A percentile compares a stretch with the other conserved stretches of the same genome.
phyloP scores from a whole-genome alignment of 352 stramenopile species.

The Thraustochytrium striatum region DNA sequence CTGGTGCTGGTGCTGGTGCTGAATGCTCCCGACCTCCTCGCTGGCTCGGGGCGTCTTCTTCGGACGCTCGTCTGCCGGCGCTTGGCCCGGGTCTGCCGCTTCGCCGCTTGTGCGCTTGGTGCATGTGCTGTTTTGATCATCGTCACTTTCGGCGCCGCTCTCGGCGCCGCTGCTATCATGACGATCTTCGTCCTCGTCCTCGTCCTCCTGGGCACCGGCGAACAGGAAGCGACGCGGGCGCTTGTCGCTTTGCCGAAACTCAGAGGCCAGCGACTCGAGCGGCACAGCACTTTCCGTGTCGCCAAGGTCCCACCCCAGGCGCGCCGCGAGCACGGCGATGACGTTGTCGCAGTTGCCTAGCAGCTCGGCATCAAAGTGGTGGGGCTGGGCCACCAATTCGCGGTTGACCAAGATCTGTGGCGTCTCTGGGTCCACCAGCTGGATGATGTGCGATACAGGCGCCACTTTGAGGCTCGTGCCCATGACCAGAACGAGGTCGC shows the following conservation, averaged over 20 bases:
- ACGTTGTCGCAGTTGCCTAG: slow-evolving; percentile 30
- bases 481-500: slow-evolving; percentile 93
- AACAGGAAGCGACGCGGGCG: slow-evolving; percentile 15
- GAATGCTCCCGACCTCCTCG: no score
- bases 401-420: slow-evolving; percentile 84
- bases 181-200: background rate
- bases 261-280: background rate
- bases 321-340: background rate
- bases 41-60: no score
- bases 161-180: background rate
- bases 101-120: no score
- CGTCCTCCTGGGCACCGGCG: background rate
- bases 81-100: no score
- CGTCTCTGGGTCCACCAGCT: slow-evolving; percentile 69
- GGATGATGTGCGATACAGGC: slow-evolving; percentile 81
- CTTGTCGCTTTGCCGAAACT: background rate
- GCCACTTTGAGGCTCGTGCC: slow-evolving; percentile 93
- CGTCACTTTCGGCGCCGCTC: background rate
- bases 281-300: background rate
- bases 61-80: no score
- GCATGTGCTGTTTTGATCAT: no score
- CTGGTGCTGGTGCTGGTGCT: no score
- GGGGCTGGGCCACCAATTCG: slow-evolving; percentile 60
- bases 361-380: slow-evolving; percentile 42
- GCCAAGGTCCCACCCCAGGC: slow-evolving; percentile 6